These are phyloP conservation scores for Glomus cerebriforme DNA, from an alignment of 192 early-diverging fungal species.

Conservation along the genomic window DNA sequence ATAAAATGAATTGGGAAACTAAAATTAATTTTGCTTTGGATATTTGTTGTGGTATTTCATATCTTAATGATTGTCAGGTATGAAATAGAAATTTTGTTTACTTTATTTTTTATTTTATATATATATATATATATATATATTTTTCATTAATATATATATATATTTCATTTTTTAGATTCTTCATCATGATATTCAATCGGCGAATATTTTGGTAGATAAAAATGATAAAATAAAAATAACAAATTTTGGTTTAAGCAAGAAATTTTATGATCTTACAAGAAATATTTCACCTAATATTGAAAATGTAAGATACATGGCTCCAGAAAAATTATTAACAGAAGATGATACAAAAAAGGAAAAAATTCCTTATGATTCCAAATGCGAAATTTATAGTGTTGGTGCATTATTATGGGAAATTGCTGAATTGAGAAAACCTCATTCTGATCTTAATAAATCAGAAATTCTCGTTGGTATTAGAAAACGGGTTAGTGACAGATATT, in stretches of 20 bases:
- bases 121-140: too few species aligned
- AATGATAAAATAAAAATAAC: neutral
- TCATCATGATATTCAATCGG: slow-evolving; percentile 14
- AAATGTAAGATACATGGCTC: slow-evolving; percentile 24
- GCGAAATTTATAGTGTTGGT: slow-evolving; percentile 23
- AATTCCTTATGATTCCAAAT: neutral
- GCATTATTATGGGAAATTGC: slow-evolving; percentile 24
- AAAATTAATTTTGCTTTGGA: slow-evolving; percentile 42
- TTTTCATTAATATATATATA: too few species aligned
- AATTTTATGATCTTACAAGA: slow-evolving; percentile 4
- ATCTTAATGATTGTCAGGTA: slow-evolving; percentile 32
- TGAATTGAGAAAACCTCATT: neutral
- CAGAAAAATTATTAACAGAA: neutral
- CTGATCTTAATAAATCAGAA: neutral
- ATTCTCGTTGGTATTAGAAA: neutral
- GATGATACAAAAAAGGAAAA: neutral
- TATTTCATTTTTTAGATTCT: slow-evolving; percentile 20
- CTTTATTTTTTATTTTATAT: neutral
- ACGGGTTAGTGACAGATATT: neutral
- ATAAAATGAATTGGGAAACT: neutral
- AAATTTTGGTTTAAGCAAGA: neutral
- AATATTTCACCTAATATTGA: neutral
- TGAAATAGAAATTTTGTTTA: neutral
- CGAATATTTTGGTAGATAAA: neutral
- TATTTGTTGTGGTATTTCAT: slow-evolving; percentile 40